Conservation (phyloP, 83 land plant genomes). For the Diphasiastrum complanatum region DNA sequence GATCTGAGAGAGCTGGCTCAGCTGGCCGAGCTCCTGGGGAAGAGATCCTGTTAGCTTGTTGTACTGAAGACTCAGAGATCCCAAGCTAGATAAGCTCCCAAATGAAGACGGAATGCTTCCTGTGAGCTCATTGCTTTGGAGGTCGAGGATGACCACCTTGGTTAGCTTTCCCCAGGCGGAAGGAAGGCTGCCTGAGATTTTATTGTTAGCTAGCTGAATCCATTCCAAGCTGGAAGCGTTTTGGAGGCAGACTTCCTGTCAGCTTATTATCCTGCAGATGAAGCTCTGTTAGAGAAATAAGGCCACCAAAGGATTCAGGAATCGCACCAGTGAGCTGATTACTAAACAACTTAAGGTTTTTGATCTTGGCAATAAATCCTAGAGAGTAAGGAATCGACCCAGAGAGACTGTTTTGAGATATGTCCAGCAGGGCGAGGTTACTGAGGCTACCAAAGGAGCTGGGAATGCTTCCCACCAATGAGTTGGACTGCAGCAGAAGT, state of each 20-base stretch:
- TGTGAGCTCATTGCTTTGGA: neutral
- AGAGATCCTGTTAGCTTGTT: slow-evolving; percentile 4
- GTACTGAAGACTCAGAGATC: neutral
- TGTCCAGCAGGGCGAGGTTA: slow-evolving; percentile 2
- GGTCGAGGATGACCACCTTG: neutral
- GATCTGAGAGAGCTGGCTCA: neutral
- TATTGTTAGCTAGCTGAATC: neutral
- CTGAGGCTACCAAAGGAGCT: slow-evolving; percentile 2
- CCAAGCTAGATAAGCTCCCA: neutral
- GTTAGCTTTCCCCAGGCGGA: neutral
- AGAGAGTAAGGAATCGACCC: neutral
- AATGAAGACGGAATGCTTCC: neutral
- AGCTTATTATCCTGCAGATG: neutral
- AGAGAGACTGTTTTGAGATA: slow-evolving; percentile 1
- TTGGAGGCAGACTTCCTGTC: slow-evolving; percentile 5
- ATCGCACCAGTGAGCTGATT: slow-evolving; percentile 3
- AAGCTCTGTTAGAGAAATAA: neutral
- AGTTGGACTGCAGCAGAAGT: too few species aligned
- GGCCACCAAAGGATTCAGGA: neutral
- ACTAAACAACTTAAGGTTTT: neutral
- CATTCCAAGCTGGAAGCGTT: neutral
- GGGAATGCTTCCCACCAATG: too few species aligned
- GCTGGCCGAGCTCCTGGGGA: neutral
- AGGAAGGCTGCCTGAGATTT: neutral
- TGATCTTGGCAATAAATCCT: neutral